These are phyloP conservation scores for Trypanosoma mega DNA, from an alignment of 208 protist species.

Conservation along the genomic window DNA sequence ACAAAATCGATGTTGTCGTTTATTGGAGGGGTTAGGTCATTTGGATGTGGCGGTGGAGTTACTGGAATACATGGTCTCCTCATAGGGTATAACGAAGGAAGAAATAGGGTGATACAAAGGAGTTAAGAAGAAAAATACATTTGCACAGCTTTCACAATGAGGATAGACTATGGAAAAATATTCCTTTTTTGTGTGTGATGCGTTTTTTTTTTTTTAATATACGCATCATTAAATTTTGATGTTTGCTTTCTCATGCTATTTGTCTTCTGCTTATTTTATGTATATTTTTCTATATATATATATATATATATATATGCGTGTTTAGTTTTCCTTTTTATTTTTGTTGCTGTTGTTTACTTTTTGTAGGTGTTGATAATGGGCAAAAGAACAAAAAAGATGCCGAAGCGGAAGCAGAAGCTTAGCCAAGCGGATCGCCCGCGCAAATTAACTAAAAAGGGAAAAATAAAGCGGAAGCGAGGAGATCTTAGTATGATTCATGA, in stretches of 20 bases:
- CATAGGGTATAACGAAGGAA: conserved; percentile 4
- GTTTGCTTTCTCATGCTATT: too few relatives aligned
- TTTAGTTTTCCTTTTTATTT: not conserved
- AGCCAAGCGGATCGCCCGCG: conserved; percentile 72
- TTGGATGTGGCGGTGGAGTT: conserved; percentile 32
- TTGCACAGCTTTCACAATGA: not conserved
- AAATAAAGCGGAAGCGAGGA: conserved; percentile 80
- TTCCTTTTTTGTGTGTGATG: too few relatives aligned
- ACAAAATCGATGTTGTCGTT: conserved; percentile 33
- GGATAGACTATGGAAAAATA: not conserved
- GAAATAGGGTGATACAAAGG: not conserved
- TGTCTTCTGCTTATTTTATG: not conserved
- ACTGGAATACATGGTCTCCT: conserved; percentile 29
- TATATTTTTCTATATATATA: not conserved
- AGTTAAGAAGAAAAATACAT: not conserved
- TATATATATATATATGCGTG: not conserved
- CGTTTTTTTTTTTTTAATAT: too few relatives aligned
- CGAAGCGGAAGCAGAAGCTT: conserved; percentile 84
- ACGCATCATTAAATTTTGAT: too few relatives aligned
- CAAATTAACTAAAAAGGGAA: conserved; percentile 80
- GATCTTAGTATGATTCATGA: conserved; percentile 79
- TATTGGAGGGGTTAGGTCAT: conserved; percentile 29
- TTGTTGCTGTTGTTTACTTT: conserved; percentile 6
- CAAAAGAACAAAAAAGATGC: conserved; percentile 74
- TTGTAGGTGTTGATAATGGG: conserved; percentile 46